Evolutionary conservation across 306 rosid species (phyloP).

Genomic region (Oxytropis ochrocephala): DNA sequence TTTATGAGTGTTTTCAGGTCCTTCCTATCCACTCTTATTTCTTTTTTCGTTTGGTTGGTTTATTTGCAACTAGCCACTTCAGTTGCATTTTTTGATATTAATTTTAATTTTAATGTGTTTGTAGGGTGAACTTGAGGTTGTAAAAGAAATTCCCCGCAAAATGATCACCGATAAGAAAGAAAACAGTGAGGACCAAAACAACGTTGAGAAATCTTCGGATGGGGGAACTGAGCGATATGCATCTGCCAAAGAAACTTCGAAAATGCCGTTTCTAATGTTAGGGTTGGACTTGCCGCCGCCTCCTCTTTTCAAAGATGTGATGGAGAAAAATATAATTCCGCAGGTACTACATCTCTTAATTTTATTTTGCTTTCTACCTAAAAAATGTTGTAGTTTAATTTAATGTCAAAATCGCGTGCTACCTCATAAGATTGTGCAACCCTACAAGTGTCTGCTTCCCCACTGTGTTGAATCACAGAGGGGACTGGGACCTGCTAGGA

Average conservation of each 20-base stretch:
- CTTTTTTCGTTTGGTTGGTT: slow-evolving; percentile 8
- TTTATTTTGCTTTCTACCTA: background rate
- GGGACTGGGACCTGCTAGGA: too few relatives aligned
- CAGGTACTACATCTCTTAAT: slow-evolving; percentile 48
- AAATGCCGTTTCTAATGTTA: slow-evolving; percentile 92
- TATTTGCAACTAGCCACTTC: slow-evolving; percentile 1
- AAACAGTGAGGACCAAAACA: slow-evolving; percentile 36
- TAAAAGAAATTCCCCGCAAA: slow-evolving; percentile 72
- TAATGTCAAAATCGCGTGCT: too few relatives aligned
- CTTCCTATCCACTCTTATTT: background rate
- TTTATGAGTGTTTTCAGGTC: slow-evolving; percentile 91
- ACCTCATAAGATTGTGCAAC: too few relatives aligned
- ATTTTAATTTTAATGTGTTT: slow-evolving; percentile 8
- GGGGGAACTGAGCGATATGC: slow-evolving; percentile 41
- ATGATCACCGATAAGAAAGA: slow-evolving; percentile 52
- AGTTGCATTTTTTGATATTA: background rate
- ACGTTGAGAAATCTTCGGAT: slow-evolving; percentile 31
- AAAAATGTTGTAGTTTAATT: background rate
- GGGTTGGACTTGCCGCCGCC: slow-evolving; percentile 98
- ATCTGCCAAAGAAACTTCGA: slow-evolving; percentile 49
- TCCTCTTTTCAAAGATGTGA: slow-evolving; percentile 92
- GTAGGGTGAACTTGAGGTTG: slow-evolving; percentile 96
- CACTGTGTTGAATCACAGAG: too few relatives aligned
- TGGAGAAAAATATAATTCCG: slow-evolving; percentile 98
- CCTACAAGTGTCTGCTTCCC: too few relatives aligned